A percentile compares a stretch with the other conserved stretches of the same genome.
Conservation (phyloP, 805 yeast species). For the Phaffomyces thermotolerans region DNA sequence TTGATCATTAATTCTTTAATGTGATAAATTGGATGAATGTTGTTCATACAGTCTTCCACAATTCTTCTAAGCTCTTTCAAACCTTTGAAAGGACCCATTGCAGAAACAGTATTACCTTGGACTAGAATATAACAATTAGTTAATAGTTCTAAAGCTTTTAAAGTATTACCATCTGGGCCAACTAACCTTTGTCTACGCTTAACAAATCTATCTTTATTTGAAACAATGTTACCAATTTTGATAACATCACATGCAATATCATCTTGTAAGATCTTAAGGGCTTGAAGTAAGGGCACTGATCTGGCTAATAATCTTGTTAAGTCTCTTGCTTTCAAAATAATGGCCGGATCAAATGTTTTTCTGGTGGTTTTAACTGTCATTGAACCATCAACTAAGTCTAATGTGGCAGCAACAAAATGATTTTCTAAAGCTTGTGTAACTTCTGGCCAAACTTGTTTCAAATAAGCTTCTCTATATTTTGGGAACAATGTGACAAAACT, state of each 20-base stretch:
- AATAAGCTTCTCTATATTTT: constrained; percentile 87
- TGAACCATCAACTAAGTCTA: constrained; percentile 91
- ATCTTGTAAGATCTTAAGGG: constrained; percentile 83
- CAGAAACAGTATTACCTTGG: constrained; percentile 95
- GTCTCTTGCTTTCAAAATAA: constrained; percentile 90
- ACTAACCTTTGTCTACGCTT: constrained; percentile 94
- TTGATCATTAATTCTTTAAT: constrained; percentile 97
- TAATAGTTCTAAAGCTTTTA: constrained; percentile 88
- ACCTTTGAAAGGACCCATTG: constrained; percentile 95
- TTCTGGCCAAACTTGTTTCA: constrained; percentile 89
- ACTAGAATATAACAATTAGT: constrained; percentile 95
- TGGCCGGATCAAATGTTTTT: constrained; percentile 92
- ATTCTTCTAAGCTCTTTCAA: constrained; percentile 87
- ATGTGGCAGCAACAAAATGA: constrained; percentile 71
- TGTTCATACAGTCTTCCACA: constrained; percentile 96
- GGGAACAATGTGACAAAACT: constrained; percentile 94
- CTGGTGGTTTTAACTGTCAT: constrained; percentile 96
- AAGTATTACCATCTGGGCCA: constrained; percentile 95
- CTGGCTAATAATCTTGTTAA: constrained; percentile 88
- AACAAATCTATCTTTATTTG: constrained; percentile 88
- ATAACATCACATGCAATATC: constrained; percentile 94
- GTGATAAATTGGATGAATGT: constrained; percentile 95
- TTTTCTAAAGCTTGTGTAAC: constrained; percentile 73
- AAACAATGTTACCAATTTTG: constrained; percentile 83
- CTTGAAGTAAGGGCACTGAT: constrained; percentile 96